These are phyloP conservation scores for Ophiostoma tasmaniense DNA, from an alignment of 2,329 filamentous ascomycete species.

Conservation along the genomic window DNA sequence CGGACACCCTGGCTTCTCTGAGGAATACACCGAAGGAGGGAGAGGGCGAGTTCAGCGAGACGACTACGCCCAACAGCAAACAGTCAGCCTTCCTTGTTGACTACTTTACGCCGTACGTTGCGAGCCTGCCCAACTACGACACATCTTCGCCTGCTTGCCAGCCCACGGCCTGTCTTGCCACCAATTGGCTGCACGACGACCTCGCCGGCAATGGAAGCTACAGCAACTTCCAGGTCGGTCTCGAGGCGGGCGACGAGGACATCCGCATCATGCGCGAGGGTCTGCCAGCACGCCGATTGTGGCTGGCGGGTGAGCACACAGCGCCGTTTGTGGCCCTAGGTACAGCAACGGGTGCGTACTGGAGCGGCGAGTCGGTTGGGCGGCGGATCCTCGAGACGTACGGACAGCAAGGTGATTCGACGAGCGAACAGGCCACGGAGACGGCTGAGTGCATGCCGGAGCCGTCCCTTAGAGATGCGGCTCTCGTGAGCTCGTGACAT, in stretches of 20 bases:
- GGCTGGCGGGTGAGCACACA: conserved; percentile 87
- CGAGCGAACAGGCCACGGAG: conserved; percentile 24
- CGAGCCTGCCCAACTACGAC: conserved; percentile 61
- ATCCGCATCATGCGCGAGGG: conserved; percentile 57
- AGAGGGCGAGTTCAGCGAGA: conserved; percentile 14
- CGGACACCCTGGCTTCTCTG: conserved; percentile 35
- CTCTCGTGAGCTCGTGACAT: background rate
- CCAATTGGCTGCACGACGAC: conserved; percentile 69
- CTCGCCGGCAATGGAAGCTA: conserved; percentile 78
- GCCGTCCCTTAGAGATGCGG: background rate
- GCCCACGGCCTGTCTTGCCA: conserved; percentile 57
- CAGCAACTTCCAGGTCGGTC: conserved; percentile 71
- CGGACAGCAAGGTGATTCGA: conserved; percentile 8
- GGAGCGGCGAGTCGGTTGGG: conserved; percentile 76
- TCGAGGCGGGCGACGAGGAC: conserved; percentile 62
- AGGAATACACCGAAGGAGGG: background rate
- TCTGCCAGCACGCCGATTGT: conserved; percentile 59
- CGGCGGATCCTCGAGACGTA: conserved; percentile 53
- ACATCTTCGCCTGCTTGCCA: conserved; percentile 45
- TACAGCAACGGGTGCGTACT: conserved; percentile 84
- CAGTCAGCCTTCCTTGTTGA: conserved; percentile 47
- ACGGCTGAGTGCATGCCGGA: background rate
- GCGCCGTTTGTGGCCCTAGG: conserved; percentile 83
- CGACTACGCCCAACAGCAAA: conserved; percentile 32
- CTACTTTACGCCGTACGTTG: conserved; percentile 73